Evolutionary conservation across 768 basidiomycete species (phyloP).

Genomic region (Podaxis sp.): DNA sequence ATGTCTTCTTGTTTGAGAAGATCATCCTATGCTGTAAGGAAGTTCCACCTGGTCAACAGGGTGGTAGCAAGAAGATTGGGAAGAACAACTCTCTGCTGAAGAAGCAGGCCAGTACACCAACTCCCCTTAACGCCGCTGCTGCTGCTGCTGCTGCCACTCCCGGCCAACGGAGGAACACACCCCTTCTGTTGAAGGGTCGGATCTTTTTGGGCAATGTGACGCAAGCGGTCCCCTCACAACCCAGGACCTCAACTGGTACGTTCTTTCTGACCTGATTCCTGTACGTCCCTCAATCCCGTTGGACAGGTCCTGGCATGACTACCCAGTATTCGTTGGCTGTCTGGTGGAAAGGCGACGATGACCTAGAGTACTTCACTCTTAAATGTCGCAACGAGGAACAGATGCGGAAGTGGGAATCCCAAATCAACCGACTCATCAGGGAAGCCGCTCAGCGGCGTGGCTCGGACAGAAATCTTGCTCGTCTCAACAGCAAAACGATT

Average conservation of each 20-base stretch:
- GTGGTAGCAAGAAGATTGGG: slow-evolving; percentile 61
- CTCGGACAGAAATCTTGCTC: slow-evolving; percentile 46
- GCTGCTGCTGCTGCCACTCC: slow-evolving; percentile 48
- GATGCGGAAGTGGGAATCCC: slow-evolving; percentile 87
- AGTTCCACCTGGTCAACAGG: slow-evolving; percentile 47
- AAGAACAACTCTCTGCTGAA: slow-evolving; percentile 91
- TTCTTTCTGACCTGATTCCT: slow-evolving; percentile 15
- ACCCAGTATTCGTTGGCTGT: slow-evolving; percentile 81
- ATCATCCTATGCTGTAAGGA: slow-evolving; percentile 99
- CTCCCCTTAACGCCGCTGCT: slow-evolving; percentile 39
- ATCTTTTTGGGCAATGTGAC: slow-evolving; percentile 98
- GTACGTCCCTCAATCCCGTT: slow-evolving; percentile 2
- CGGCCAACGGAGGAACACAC: slow-evolving; percentile 71
- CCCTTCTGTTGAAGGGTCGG: slow-evolving; percentile 88
- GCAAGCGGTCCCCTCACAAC: slow-evolving; percentile 61
- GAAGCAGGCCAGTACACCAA: slow-evolving; percentile 60
- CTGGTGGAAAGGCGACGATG: slow-evolving; percentile 94
- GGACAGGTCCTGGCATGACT: slow-evolving; percentile 44
- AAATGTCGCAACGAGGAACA: slow-evolving; percentile 93
- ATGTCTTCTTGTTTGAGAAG: slow-evolving; percentile 98
- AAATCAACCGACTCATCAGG: slow-evolving; percentile 85
- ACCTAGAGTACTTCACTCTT: slow-evolving; percentile 90
- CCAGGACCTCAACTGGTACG: slow-evolving; percentile 62
- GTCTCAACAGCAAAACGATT: slow-evolving; percentile 1
- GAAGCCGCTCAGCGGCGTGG: slow-evolving; percentile 69